Evolutionary conservation across 1,284 basidiomycete genomes (phyloP).

Genomic region (Austropuccinia psidii): DNA sequence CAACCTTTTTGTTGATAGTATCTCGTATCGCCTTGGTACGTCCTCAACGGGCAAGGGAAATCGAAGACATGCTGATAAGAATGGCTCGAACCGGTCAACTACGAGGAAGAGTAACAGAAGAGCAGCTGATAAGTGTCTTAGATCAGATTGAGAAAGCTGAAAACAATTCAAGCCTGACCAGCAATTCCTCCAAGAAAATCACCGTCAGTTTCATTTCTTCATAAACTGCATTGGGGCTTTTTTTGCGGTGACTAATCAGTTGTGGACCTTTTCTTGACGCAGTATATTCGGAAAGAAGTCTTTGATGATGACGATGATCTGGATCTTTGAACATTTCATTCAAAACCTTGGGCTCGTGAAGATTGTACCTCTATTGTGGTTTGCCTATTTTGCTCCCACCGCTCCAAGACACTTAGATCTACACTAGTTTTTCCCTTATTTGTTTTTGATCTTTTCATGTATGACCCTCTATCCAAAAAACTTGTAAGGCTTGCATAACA

Average conservation of each 20-base stretch:
- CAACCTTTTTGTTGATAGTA: conserved; percentile 52
- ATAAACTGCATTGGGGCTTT: not conserved
- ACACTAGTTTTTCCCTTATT: too few species aligned
- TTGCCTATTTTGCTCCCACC: too few species aligned
- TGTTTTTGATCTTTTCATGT: too few species aligned
- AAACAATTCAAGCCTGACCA: not conserved
- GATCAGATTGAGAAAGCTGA: conserved; percentile 65
- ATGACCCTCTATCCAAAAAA: too few species aligned
- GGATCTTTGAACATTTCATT: conserved; percentile 20
- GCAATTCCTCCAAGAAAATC: conserved; percentile 22
- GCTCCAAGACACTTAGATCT: too few species aligned
- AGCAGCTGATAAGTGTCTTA: conserved; percentile 79
- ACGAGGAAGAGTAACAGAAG: conserved; percentile 72
- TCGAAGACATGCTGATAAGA: conserved; percentile 72
- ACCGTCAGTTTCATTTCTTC: conserved; percentile 18
- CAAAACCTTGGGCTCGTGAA: too few species aligned
- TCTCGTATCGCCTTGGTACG: conserved; percentile 88
- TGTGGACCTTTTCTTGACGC: not conserved
- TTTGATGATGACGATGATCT: conserved; percentile 37
- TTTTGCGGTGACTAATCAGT: not conserved
- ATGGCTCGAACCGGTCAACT: conserved; percentile 93
- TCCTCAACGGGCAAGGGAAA: conserved; percentile 73
- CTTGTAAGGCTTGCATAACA: too few species aligned
- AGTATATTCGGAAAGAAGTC: conserved; percentile 33
- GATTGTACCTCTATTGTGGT: too few species aligned